Evolutionary conservation across 1,139 yeast species (phyloP), one percentile per base, ranked within the genome.

Genomic region (Kurtzmaniella quercitrusa): DNA sequence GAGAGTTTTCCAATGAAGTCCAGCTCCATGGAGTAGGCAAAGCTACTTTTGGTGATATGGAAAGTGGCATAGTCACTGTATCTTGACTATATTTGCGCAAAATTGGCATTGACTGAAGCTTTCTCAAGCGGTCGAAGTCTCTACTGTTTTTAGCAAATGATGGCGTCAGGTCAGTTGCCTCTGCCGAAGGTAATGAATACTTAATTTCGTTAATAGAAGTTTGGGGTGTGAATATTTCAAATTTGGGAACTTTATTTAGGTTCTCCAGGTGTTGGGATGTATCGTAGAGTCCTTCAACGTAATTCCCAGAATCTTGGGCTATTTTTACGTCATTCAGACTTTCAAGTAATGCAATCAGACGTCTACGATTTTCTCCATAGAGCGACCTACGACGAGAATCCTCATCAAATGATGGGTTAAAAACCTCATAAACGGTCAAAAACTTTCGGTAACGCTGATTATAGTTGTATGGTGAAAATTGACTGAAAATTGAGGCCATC

Each of bases 41-140:
- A 67, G 42, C 36, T 15, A n/a, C 19, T 11, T 57, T 66, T 0
- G 76, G 76, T 2, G 74, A 67, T 2, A 70, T 68, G 0, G 74
- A 64, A 45, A 68, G 69, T 34, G 68, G 50, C 42, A 59, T 63
- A 42, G 68, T 74, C 20, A 21, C 59, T 56, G 40, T 57, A 57
- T 42, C 63, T 57, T 6, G 66, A 56, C 34, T 55, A 37, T 43
- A 33, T 21, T 36, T 35, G 16, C 35, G 8, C 33, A 41, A 23
- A 28, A 38, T 38, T 5, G 44, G 44, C 44, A 42, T 36, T n/a
- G 44, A 42, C 16, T 38, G 42, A 15, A 30, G 34, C 20, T 39
- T 38, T 14, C 33, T 36, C 1, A 41, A 3, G 12, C n/a, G 9
- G 12, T 26, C n/a, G 12, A 26, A 26, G n/a, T 26, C n/a, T 6